Base-by-base conservation (phyloP, 495 filamentous ascomycete species). In the Podospora pseudoanserina region DNA sequence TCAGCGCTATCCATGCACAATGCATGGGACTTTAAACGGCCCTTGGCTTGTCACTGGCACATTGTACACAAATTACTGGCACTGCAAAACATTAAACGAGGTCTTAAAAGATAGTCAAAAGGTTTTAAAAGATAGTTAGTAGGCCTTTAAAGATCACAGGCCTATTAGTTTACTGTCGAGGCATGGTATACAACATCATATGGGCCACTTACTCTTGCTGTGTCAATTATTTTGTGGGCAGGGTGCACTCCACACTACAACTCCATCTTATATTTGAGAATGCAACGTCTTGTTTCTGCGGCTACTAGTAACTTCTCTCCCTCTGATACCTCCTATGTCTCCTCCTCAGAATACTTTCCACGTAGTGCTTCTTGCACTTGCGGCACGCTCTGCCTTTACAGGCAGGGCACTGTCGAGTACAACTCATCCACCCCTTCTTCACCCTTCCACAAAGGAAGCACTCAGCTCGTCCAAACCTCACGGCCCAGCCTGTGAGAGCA, bases 1-100 rank as follows among this genome's bases (percentile, higher is more conserved):
- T 58, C 55, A 58, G 55, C 55, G 55, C 55, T 58, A 58, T 58
- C 55, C 55, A 58, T 58, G 55, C 55, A 58, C n/a, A 19, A 19
- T 58, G 55, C 55, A 58, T 58, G 55, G 19, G 55, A 19, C 18
- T 58, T 58, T 58, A 19, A 49, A 49, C 39, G 39, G 39, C 39
- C 13, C 9, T 49, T 49, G 39, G 39, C 39, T 13, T 49, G 39
- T 49, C 39, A 49, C 9, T 32, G 30, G 30, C 30, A 32, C 20
- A 23, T 23, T 23, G 20, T 23, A 23, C 1, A 23, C 23, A 23
- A 23, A 23, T 23, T 1, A 23, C 23, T 1, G 23, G 23, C 23
- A 23, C 23, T 23, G 1, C 23, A 23, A 23, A 23, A 23, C 23
- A 23, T 23, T 1, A 23, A 23, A 23, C 23, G 23, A 23, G 23